These are phyloP conservation scores for Pichia scutulata DNA, from an alignment of 805 yeast species.

Conservation along the genomic window DNA sequence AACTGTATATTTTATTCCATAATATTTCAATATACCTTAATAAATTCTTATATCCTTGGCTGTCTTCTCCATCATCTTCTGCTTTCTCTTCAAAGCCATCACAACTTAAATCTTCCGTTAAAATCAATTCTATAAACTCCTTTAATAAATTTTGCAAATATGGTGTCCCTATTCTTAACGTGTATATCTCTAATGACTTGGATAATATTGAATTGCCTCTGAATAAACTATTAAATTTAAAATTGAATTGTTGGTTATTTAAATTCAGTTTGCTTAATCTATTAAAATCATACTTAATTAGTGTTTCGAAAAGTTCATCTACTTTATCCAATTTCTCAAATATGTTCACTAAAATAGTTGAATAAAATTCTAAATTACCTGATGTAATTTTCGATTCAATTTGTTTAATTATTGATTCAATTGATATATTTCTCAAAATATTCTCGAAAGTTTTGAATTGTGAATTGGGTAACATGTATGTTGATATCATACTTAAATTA, in stretches of 20 bases:
- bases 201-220: constrained; percentile 82
- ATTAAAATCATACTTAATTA: constrained; percentile 16
- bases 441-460: constrained; percentile 57
- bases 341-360: constrained; percentile 59
- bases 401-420: constrained; percentile 44
- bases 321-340: constrained; percentile 66
- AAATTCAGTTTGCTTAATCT: not conserved
- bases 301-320: constrained; percentile 38
- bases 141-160: constrained; percentile 70
- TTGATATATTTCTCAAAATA: constrained; percentile 47
- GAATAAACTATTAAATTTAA: constrained; percentile 46
- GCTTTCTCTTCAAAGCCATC: constrained; percentile 66
- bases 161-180: constrained; percentile 70
- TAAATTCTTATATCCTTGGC: constrained; percentile 29
- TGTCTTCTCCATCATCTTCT: constrained; percentile 29
- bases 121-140: constrained; percentile 47
- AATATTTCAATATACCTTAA: constrained; percentile 39
- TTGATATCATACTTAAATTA: constrained; percentile 41
- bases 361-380: constrained; percentile 42
- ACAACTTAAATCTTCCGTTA: constrained; percentile 45
- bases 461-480: constrained; percentile 51
- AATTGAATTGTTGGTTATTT: not conserved
- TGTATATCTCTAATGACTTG: constrained; percentile 70
- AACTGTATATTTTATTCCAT: constrained; percentile 58
- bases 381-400: constrained; percentile 29